Base-by-base conservation (phyloP, 2,329 filamentous ascomycete genomes). In the Venturia aucupariae region DNA sequence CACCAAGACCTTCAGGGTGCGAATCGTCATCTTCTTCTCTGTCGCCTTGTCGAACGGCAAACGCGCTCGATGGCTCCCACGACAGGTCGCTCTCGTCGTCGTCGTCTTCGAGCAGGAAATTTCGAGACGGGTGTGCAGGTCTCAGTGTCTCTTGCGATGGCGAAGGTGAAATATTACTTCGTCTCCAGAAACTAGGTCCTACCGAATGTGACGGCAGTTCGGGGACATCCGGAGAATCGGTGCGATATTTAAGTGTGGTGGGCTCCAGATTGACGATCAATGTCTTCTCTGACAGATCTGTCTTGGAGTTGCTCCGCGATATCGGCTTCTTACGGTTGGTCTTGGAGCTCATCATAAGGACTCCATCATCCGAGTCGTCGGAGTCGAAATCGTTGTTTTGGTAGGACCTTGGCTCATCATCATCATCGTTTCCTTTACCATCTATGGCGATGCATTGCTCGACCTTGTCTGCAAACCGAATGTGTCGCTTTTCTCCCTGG, bases 391-490 rank as follows among this genome's bases (percentile, higher is more conserved):
- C 75, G 32, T 77, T 72, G 38, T 76, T 71, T 42, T 68, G 67
- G 38, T 69, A 39, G 60, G 35, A 38, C 11, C 72, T 70, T 17
- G 72, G 72, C 24, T 73, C 72, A 39, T 76, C 73, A 27, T 78
- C 76, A 35, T 89, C 86, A 60, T 92, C 88, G 30, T 88, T 87
- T 68, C 90, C 86, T 77, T 95, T 95, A 69, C 86, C 83, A 41
- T 97, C 92, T 39, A 99, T 85, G 8, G 94, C 94, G 68, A 97
- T 97, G 74, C 92, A 97, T 74, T 97, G 93, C 73, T 92, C 88
- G 2, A 99, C 94, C 76, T 93, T 90, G 72, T 97, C 90, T 72
- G 97, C 94, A 75, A 99, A 99, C 72, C 96, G 90, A 68, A 99
- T 97, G 73, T 96, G 93, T 66, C 87, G 92, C 71, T 86, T 84